Evolutionary conservation across 208 protist species (phyloP).

Genomic region (Strigomonas culicis): DNA sequence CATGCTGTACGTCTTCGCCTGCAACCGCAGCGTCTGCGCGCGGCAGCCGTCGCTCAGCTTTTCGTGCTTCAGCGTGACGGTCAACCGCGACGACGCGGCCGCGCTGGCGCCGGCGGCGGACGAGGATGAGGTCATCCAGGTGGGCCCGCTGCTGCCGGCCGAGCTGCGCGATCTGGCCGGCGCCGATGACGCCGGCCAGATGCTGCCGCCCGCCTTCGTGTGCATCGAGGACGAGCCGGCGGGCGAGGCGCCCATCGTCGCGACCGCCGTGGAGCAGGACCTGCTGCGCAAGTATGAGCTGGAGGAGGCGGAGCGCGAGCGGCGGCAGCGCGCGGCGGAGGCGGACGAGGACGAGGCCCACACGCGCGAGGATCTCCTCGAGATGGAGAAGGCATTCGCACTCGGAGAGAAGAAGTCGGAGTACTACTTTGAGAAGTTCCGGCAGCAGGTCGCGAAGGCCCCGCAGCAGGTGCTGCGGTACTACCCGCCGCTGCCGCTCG

Average conservation of each 20-base stretch:
- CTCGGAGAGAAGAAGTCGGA: conserved; percentile 67
- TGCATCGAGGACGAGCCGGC: conserved; percentile 60
- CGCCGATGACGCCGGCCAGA: not conserved
- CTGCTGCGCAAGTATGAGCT: conserved; percentile 40
- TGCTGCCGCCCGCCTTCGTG: conserved; percentile 67
- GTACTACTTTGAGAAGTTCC: conserved; percentile 80
- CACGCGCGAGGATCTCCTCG: conserved; percentile 53
- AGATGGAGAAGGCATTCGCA: conserved; percentile 62
- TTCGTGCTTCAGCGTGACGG: conserved; percentile 7
- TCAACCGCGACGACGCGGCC: conserved; percentile 34
- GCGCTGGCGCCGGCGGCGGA: not conserved
- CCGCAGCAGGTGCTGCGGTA: conserved; percentile 80
- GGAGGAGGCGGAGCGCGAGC: not conserved
- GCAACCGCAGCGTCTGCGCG: conserved; percentile 62
- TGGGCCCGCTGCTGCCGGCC: conserved; percentile 26
- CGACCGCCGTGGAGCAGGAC: conserved; percentile 58
- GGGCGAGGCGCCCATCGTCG: conserved; percentile 42
- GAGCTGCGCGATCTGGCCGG: conserved; percentile 15
- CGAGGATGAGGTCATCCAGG: conserved; percentile 38
- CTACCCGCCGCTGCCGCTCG: conserved; percentile 19
- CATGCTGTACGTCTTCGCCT: conserved; percentile 84
- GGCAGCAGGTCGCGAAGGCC: conserved; percentile 45
- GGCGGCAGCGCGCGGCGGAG: not conserved
- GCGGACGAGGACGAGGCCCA: conserved; percentile 27
- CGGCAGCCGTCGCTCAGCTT: conserved; percentile 43